Evolutionary conservation across 2,329 filamentous ascomycete genomes (phyloP).

Genomic region (Microcera coccophila): DNA sequence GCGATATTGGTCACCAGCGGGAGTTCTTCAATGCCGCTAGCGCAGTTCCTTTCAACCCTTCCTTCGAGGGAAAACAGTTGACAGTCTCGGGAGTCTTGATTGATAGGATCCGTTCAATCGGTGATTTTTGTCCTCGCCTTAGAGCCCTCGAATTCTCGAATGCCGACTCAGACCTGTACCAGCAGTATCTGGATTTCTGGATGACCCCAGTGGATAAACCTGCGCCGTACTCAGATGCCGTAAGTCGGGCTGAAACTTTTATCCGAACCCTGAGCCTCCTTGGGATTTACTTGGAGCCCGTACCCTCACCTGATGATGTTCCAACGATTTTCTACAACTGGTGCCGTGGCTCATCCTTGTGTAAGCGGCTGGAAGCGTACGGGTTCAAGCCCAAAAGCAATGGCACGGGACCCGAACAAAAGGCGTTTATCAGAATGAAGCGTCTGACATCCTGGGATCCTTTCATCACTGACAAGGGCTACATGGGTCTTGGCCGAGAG

Average conservation of each 20-base stretch:
- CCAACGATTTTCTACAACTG: neutral
- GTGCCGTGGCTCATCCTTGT: neutral
- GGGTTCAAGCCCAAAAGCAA: neutral
- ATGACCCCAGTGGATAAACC: neutral
- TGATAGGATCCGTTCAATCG: neutral
- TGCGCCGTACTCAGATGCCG: neutral
- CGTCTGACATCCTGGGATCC: neutral
- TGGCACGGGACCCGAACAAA: neutral
- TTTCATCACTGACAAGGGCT: neutral
- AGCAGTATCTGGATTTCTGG: neutral
- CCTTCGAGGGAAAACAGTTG: neutral
- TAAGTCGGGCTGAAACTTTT: neutral
- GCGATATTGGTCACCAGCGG: neutral
- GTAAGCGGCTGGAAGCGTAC: neutral
- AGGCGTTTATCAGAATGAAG: neutral
- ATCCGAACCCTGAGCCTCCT: neutral
- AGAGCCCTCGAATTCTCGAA: neutral
- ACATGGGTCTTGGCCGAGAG: neutral
- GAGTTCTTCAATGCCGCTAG: neutral
- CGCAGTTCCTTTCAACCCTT: neutral
- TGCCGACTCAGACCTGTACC: neutral
- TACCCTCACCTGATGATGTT: neutral
- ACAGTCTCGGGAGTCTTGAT: neutral
- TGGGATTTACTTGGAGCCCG: neutral
- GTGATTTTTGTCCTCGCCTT: neutral